phyloP scores from a whole-genome alignment of 169 alveolate genomes.

The Besnoitia besnoiti region DNA sequence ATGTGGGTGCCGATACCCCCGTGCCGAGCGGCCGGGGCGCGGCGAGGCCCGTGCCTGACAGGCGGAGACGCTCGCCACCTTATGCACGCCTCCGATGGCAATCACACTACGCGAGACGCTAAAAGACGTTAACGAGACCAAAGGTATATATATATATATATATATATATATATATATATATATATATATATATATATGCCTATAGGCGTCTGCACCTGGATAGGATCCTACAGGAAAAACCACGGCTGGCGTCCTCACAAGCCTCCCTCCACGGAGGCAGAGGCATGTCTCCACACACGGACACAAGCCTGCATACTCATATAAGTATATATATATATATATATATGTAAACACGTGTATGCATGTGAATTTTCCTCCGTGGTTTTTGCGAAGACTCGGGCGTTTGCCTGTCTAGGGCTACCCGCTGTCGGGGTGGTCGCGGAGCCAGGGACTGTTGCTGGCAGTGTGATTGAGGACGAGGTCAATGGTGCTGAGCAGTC shows the following conservation, averaged over 20 bases:
- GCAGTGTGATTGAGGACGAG: constrained; percentile 93
- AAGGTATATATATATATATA: not conserved
- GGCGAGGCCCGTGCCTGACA: no score
- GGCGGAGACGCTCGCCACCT: no score
- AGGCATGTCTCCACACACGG: no score
- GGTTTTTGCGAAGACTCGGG: no score
- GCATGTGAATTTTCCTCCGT: not conserved
- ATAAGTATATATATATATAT: not conserved
- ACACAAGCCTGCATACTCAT: not conserved
- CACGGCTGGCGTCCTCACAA: no score
- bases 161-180: not conserved
- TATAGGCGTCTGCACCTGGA: not conserved
- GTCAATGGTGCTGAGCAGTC: constrained; percentile 88
- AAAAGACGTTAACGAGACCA: not conserved
- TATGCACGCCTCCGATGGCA: no score
- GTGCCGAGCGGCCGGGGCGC: no score
- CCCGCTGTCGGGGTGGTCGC: constrained; percentile 89
- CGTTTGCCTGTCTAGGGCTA: constrained; percentile 44
- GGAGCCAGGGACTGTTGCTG: constrained; percentile 86
- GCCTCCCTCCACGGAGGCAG: no score
- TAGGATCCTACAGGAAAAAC: no score
- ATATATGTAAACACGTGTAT: not conserved
- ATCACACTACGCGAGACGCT: no score
- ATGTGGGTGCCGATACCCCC: no score
- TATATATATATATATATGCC: not conserved